Evolutionary conservation across 2,329 filamentous ascomycete genomes (phyloP), one percentile per base, ranked within the genome.

Genomic region (Ascochyta viciae-villosae): DNA sequence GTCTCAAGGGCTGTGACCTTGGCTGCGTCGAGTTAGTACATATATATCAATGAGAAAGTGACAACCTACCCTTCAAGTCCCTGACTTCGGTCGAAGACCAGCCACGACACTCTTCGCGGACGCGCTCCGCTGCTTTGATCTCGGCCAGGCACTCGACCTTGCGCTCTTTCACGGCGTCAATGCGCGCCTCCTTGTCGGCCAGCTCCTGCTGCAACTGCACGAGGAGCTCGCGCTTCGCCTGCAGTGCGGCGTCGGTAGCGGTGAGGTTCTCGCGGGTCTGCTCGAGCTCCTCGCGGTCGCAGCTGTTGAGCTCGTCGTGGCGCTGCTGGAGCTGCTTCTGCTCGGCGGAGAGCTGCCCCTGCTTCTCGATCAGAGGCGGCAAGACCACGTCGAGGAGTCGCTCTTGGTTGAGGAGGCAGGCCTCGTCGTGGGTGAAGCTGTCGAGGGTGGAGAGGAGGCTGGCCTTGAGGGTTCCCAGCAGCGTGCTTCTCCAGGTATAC

Each of bases 401-500:
- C 73, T 93, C 87, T 66, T 92, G 89, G 70, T 87, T 82, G 12
- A 82, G 76, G 7, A 99, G 75, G 2, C 86, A 69, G 50, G 84
- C 80, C 48, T 90, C 86, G 64, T 99, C 95, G 1, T 80, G 79
- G 42, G 86, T 84, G 86, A 99, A 91, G 19, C 89, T 91, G 53
- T 90, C 85, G 1, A 86, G 82, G 54, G 93, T 95, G 58, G 85
- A 87, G 50, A 90, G 76, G 3, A 98, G 84, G 3, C 91, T 93
- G 65, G 92, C 88, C 71, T 90, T 92, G 34, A 99, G 83, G 16
- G 91, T 90, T 52, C 92, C 83, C 27, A 90, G 87, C 23, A 98
- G 83, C 68, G 95, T 94, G 83, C 91, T 94, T 37, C 95, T 89
- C 95, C 95, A 99, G 70, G 94, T 90, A 74, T 99, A 99, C 95